Conservation (phyloP, 768 basidiomycete genomes). For the Clathrus columnatus region DNA sequence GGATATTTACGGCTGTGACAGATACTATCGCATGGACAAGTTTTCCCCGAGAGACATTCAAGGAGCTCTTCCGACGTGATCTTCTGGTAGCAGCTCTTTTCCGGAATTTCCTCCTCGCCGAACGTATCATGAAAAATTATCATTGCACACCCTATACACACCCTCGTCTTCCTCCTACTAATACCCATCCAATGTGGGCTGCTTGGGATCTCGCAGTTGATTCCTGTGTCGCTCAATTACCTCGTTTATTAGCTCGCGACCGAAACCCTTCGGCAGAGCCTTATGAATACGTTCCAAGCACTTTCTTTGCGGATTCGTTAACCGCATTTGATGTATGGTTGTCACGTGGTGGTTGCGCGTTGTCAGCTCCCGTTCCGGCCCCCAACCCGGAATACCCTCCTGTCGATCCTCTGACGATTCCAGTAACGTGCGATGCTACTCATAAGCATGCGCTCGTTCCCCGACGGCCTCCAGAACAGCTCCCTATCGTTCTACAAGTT, state of each 20-base stretch:
- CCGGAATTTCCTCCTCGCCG: conserved; percentile 93
- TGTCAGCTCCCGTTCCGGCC: conserved; percentile 67
- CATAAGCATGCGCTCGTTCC: conserved; percentile 52
- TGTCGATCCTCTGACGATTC: conserved; percentile 3
- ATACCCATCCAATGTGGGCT: conserved; percentile 93
- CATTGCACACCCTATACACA: conserved; percentile 93
- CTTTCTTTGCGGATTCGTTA: conserved; percentile 93
- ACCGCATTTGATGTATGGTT: conserved; percentile 99
- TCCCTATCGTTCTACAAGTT: conserved; percentile 96
- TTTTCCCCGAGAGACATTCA: conserved; percentile 89
- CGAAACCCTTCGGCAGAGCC: conserved; percentile 37
- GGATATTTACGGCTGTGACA: conserved; percentile 99
- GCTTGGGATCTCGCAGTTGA: conserved; percentile 98
- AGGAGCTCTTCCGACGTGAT: conserved; percentile 89
- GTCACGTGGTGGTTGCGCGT: conserved; percentile 80
- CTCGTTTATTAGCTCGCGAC: conserved; percentile 50
- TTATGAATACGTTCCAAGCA: conserved; percentile 73
- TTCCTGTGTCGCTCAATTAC: conserved; percentile 87
- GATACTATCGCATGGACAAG: conserved; percentile 99
- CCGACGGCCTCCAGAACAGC: conserved; percentile 90
- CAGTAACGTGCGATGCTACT: conserved; percentile 6
- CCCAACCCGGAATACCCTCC: conserved; percentile 26
- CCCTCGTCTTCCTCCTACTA: conserved; percentile 89
- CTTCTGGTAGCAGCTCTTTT: conserved; percentile 93
- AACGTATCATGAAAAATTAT: conserved; percentile 96